Base-by-base conservation (phyloP, 164 flowering plant species). In the Tetracentron sinense region DNA sequence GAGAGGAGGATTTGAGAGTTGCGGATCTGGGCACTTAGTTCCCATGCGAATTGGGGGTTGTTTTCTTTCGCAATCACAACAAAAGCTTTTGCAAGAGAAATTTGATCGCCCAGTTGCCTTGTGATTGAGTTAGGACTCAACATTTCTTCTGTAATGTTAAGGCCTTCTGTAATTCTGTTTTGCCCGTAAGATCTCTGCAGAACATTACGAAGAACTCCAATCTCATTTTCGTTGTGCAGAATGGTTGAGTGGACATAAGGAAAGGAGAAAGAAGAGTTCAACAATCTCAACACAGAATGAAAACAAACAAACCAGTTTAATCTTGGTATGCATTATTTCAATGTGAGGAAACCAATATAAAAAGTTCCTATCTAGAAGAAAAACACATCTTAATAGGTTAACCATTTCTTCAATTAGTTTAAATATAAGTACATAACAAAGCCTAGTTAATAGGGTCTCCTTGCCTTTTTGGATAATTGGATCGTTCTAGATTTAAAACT, bases 11-110 rank as follows among this genome's bases (percentile, higher is more conserved):
- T 58, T 73, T 85, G 96, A 1, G 90, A 87, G 66, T 78, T 81
- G 58, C 96, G 92, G 59, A 89, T 87, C 73, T 89, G 93, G 27
- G 93, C 91, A 76, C 93, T 84, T 56, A 89, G 70, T 58, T 89
- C 96, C 93, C 93, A 85, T 56, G 96, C 93, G 70, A 85, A 87
- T 61, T 89, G 90, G 49, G 85, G 88, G 65, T 89, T 89, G 72
- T 83, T 85, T 71, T 89, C 96, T 79, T 89, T 87, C 60, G 96
- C 91, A 64, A 89, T 85, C 65, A 83, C 88, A 54, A 89, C 82
- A 69, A 81, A 79, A 42, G 88, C 77, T 74, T 89, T 89, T 14
- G 96, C 96, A 23, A 89, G 85, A 75, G 91, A 65, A 46, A 89
- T 85, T 66, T 87, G 96, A 68, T 89, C 96, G 58, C 68, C 78